Base-by-base conservation (phyloP, 2,329 filamentous ascomycete genomes). In the Penicillium sp. region DNA sequence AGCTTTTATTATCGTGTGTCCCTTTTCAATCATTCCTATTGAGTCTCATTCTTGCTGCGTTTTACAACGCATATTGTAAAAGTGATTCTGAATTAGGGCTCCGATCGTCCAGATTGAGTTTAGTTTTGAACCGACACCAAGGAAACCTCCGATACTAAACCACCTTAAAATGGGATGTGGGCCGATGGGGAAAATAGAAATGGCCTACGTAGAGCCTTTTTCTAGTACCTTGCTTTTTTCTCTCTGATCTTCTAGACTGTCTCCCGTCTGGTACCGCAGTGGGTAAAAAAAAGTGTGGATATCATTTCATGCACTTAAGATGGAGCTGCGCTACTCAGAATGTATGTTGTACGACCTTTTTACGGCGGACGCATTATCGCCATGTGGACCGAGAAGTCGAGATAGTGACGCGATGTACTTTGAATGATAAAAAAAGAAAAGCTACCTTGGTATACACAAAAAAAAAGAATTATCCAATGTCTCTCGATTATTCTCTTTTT, bases 221-320 rank as follows among this genome's bases (percentile, higher is more conserved):
- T 23, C 5, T 23, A 23, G 23, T 23, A 47, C n/a, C n/a, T n/a
- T n/a, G n/a, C n/a, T n/a, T n/a, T 38, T 51, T 35, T 26, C 38
- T 32, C 60, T 53, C 36, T 60, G 59, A 60, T 53, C 43, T 51
- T 55, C 59, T 55, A 61, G 55, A 60, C 57, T 50, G 29, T 11
- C n/a, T 43, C 53, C 53, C 38, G 34, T 41, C 27, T 44, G 42
- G 57, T 59, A 55, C 53, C 53, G 54, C 51, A 42, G 53, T 42
- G 48, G 32, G n/a, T 43, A 38, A 32, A 29, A 38, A 32, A 29
- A 18, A 23, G 23, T 14, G 32, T 32, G 38, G 38, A n/a, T 35
- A 45, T 30, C 38, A 34, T 14, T 13, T 13, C n/a, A 10, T 34
- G 11, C 32, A 13, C 3, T 7, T 30, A 30, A 2, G 29, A 30